Evolutionary conservation across 2,329 filamentous ascomycete species (phyloP).

Genomic region (Cytospora paraplurivora): DNA sequence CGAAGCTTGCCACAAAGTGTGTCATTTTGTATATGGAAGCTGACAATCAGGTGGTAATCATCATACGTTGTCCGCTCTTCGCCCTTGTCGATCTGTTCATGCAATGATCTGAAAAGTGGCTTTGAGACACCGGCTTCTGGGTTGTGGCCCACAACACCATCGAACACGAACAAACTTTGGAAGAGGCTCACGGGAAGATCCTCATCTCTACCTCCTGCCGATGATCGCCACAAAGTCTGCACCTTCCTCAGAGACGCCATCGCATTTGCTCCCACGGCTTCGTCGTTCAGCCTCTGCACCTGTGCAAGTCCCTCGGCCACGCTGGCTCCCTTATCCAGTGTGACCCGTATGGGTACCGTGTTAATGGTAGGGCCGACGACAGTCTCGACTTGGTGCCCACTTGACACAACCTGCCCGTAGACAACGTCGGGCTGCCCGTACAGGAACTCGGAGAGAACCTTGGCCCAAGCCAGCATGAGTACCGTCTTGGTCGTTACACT

Average conservation of each 20-base stretch:
- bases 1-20: constrained; percentile 30
- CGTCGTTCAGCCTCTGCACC: constrained; percentile 29
- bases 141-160: constrained; percentile 28
- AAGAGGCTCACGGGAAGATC: constrained; percentile 29
- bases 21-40: constrained; percentile 31
- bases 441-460: constrained; percentile 32
- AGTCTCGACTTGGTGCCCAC: constrained; percentile 29
- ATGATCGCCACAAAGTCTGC: constrained; percentile 32
- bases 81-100: background rate
- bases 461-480: constrained; percentile 33
- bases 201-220: constrained; percentile 9
- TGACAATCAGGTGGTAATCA: constrained; percentile 34
- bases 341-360: constrained; percentile 31
- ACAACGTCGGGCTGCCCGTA: constrained; percentile 31
- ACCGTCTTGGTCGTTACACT: constrained; percentile 31
- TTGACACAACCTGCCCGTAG: constrained; percentile 28
- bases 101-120: constrained; percentile 1
- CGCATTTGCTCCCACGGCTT: constrained; percentile 26
- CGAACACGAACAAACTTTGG: constrained; percentile 35
- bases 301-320: constrained; percentile 25
- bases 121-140: background rate
- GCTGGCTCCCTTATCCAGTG: constrained; percentile 8
- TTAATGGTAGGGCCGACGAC: constrained; percentile 32
- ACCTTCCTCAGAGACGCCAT: constrained; percentile 33
- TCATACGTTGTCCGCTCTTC: constrained; percentile 29